Conservation (phyloP, 108 stramenopile genomes). For the Cylindrotheca fusiformis region DNA sequence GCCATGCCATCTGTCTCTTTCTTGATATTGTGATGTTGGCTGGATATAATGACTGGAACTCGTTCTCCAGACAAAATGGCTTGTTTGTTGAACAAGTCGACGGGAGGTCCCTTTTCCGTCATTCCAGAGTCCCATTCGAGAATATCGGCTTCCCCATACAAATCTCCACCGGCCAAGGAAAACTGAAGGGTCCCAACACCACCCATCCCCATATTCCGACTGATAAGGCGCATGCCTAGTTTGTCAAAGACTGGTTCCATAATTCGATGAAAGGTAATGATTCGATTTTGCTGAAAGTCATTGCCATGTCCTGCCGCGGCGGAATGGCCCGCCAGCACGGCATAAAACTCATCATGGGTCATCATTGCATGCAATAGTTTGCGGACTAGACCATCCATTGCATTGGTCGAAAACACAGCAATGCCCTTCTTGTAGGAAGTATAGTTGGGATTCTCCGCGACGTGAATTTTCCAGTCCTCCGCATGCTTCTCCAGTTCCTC, state of each 20-base stretch:
- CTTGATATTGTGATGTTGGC: constrained; percentile 46
- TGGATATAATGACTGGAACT: constrained; percentile 56
- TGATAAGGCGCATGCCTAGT: constrained; percentile 58
- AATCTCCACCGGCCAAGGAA: constrained; percentile 43
- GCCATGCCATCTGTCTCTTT: constrained; percentile 33
- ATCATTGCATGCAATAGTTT: constrained; percentile 80
- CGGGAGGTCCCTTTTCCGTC: constrained; percentile 17
- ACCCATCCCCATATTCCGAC: constrained; percentile 58
- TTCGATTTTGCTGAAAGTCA: constrained; percentile 66
- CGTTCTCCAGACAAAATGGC: constrained; percentile 47
- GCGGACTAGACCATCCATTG: constrained; percentile 61
- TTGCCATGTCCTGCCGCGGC: constrained; percentile 42
- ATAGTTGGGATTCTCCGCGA: constrained; percentile 1
- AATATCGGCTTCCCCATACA: constrained; percentile 67
- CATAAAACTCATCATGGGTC: constrained; percentile 67
- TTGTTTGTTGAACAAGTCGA: constrained; percentile 67
- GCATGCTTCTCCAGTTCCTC: constrained; percentile 17
- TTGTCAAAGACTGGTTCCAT: constrained; percentile 69
- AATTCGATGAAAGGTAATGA: constrained; percentile 52
- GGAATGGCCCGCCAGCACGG: constrained; percentile 39
- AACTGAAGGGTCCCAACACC: constrained; percentile 61
- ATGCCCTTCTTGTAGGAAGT: constrained; percentile 2
- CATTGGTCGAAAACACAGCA: constrained; percentile 28
- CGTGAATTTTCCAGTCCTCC: constrained; percentile 49
- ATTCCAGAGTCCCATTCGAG: constrained; percentile 73